These are phyloP conservation scores for Craterostigma plantagineum DNA, from an alignment of 257 asterid species.

Conservation along the genomic window DNA sequence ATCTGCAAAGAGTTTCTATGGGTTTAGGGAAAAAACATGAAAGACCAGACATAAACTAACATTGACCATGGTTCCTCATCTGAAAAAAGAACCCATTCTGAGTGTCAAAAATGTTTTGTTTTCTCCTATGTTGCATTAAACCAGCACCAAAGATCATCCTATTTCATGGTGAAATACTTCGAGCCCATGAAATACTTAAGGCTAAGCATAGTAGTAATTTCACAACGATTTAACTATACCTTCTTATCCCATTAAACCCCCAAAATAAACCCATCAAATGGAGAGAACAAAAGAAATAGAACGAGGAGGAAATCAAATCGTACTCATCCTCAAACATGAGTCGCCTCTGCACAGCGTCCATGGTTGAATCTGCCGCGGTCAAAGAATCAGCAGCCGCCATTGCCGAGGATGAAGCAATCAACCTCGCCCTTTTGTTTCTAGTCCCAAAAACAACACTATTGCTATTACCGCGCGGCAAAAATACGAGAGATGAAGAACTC, in stretches of 20 bases:
- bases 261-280: not conserved
- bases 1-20: not conserved
- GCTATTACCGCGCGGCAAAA: no score
- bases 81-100: not conserved
- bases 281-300: not conserved
- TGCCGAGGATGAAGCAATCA: not conserved
- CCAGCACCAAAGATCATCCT: no score
- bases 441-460: no score
- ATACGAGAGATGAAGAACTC: no score
- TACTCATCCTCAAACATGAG: slow-evolving; percentile 6
- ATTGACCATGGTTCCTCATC: no score
- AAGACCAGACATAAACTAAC: not conserved
- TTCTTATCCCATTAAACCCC: not conserved
- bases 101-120: no score
- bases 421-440: no score
- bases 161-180: no score
- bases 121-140: no score
- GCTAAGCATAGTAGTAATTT: no score
- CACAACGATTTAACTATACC: no score
- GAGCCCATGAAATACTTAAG: no score
- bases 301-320: not conserved
- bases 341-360: slow-evolving; percentile 6
- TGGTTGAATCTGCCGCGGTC: not conserved
- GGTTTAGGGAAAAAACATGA: not conserved
- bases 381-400: not conserved